Evolutionary conservation across 176 grass and related monocot species (phyloP).

Genomic region (Lolium rigidum): DNA sequence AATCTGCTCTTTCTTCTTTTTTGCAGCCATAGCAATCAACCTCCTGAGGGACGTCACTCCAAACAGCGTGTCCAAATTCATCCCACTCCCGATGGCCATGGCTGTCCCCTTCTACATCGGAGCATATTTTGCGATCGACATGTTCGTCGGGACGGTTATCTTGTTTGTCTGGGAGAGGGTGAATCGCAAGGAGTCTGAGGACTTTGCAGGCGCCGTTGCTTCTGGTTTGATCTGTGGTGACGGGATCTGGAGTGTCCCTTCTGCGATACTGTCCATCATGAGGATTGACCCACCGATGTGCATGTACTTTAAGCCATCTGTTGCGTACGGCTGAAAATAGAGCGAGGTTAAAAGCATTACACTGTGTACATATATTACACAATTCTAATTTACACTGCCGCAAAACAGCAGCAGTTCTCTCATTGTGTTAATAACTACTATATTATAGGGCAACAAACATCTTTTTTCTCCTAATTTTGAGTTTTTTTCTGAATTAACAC

Average conservation of each 20-base stretch:
- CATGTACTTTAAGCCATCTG: conserved; percentile 69
- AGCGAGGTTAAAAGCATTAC: not conserved
- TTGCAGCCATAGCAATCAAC: conserved; percentile 59
- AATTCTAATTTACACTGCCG: conserved; percentile 15
- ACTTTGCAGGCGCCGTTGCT: conserved; percentile 62
- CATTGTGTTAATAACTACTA: conserved; percentile 16
- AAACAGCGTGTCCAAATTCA: conserved; percentile 58
- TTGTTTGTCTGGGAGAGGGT: conserved; percentile 72
- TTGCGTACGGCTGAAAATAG: not conserved
- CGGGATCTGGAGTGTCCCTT: conserved; percentile 81
- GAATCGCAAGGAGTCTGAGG: conserved; percentile 67
- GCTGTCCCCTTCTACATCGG: conserved; percentile 85
- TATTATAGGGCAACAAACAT: too few species aligned
- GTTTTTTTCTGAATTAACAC: too few species aligned
- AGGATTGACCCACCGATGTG: conserved; percentile 80
- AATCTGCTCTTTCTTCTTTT: conserved; percentile 66
- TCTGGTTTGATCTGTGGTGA: conserved; percentile 88
- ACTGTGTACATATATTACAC: conserved; percentile 35
- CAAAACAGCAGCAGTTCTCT: conserved; percentile 31
- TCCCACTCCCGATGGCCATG: conserved; percentile 84
- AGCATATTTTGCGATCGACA: conserved; percentile 83
- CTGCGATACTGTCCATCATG: conserved; percentile 70
- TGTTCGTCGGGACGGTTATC: conserved; percentile 77
- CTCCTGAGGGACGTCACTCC: conserved; percentile 52
- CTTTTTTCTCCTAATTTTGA: too few species aligned